A percentile compares a stretch with the other conserved stretches of the same genome.
Evolutionary conservation across 306 rosid genomes (phyloP).

Genomic region (Cucumis cinereus): DNA sequence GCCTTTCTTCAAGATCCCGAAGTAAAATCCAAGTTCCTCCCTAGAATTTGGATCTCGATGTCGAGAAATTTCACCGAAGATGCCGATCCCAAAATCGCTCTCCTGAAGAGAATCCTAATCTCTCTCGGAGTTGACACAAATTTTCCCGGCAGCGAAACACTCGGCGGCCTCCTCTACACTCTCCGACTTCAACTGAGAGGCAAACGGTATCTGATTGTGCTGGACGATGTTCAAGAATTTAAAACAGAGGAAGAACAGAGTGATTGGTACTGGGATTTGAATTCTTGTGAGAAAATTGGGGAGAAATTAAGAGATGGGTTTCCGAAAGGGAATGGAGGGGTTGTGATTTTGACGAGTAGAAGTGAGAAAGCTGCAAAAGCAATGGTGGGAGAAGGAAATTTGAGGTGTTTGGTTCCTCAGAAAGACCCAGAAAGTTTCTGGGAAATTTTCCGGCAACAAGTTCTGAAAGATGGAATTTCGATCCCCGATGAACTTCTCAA

Average conservation of each 20-base stretch:
- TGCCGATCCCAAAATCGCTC: background rate
- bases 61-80: background rate
- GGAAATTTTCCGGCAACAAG: background rate
- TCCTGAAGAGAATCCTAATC: background rate
- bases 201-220: slow-evolving; percentile 14
- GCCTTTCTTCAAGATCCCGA: background rate
- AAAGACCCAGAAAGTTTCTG: slow-evolving; percentile 6
- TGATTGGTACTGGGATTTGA: slow-evolving; percentile 4
- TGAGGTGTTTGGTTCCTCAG: background rate
- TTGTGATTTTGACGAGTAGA: slow-evolving; percentile 16
- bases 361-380: background rate
- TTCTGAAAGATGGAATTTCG: background rate
- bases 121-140: slow-evolving; percentile 6
- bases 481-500: background rate
- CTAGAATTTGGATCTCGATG: slow-evolving; percentile 15
- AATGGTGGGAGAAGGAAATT: slow-evolving; percentile 11
- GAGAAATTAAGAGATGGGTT: slow-evolving; percentile 8
- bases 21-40: background rate
- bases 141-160: no score
- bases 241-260: background rate
- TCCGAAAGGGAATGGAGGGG: slow-evolving; percentile 13
- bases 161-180: slow-evolving; percentile 1
- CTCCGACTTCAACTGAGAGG: slow-evolving; percentile 12
- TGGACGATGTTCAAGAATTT: background rate
- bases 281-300: background rate